Evolutionary conservation across 2,329 filamentous ascomycete genomes (phyloP).

Genomic region (Aureobasidium sp.): DNA sequence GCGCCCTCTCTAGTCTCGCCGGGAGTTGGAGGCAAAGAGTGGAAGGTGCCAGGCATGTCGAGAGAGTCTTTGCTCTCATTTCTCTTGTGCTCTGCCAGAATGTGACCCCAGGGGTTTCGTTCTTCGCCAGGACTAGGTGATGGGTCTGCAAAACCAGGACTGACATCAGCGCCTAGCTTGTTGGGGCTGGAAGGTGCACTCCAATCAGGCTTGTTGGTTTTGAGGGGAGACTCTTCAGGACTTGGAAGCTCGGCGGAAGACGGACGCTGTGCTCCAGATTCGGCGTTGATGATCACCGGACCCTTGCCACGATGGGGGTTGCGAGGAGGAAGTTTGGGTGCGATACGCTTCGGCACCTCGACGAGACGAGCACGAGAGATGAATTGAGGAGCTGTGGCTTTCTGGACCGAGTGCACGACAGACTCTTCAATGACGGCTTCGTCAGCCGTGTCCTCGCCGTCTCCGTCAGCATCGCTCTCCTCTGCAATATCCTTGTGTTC

Average conservation of each 20-base stretch:
- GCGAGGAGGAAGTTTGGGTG: conserved; percentile 68
- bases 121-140: conserved; percentile 13
- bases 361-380: conserved; percentile 68
- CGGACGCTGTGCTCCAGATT: conserved; percentile 11
- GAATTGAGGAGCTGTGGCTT: conserved; percentile 33
- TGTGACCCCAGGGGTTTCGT: conserved; percentile 20
- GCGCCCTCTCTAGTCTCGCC: conserved; percentile 13
- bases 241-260: neutral
- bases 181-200: neutral
- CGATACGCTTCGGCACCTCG: conserved; percentile 70
- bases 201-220: conserved; percentile 7
- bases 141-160: neutral
- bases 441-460: conserved; percentile 42
- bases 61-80: conserved; percentile 18
- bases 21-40: conserved; percentile 19
- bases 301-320: conserved; percentile 52
- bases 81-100: conserved; percentile 17
- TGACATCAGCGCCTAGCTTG: neutral
- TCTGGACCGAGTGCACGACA: conserved; percentile 60
- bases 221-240: neutral
- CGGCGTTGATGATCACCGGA: conserved; percentile 28
- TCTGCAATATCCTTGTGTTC: conserved; percentile 27
- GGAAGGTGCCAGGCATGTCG: conserved; percentile 28
- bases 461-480: conserved; percentile 34
- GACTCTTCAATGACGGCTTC: conserved; percentile 52